Evolutionary conservation across 345 rosid genomes (phyloP), one percentile per base, ranked within the genome.

Genomic region (Cardamine occulta): DNA sequence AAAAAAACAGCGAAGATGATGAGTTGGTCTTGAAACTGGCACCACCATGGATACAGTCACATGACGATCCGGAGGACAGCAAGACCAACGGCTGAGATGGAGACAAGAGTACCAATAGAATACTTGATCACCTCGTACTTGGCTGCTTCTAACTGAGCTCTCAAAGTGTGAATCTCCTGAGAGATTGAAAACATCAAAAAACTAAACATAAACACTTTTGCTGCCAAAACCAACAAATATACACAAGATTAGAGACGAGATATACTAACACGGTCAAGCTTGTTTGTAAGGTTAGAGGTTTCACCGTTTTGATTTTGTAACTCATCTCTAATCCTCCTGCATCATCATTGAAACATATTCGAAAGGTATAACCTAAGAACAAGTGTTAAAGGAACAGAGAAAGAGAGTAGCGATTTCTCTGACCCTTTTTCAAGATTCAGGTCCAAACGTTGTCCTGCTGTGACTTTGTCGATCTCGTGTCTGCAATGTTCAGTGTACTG

Each of bases 381-480:
- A 26, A 39, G 24, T 4, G 29, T 26, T 42, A 18, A 18, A 2
- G 68, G 63, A 51, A 59, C 12, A 44, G 28, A 57, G 44, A 63
- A 66, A 68, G 55, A 59, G 29, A 5, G 57, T 28, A 40, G 57
- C 37, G 0, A 7, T 18, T 19, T 34, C 70, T 59, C 86, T 74
- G 63, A 90, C 99, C 97, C 97, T 75, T 85, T 86, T 84, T 94
- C 96, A 61, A 91, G 97, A 86, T 94, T 94, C 68, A 94, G 82
- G 82, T 94, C 96, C 86, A 94, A 79, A n/a, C 90, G 86, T 70
- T 94, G 97, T 35, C 90, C 97, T 6, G 97, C 95, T 7, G 87
- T 85, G 72, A 88, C 95, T 74, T 90, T 91, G 82, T 94, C 98
- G 8, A 94, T 86, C 86, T 94, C 97, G 68, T 91, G 82, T 76